Evolutionary conservation across 345 rosid species (phyloP).

Genomic region (Rhodamnia argentea): DNA sequence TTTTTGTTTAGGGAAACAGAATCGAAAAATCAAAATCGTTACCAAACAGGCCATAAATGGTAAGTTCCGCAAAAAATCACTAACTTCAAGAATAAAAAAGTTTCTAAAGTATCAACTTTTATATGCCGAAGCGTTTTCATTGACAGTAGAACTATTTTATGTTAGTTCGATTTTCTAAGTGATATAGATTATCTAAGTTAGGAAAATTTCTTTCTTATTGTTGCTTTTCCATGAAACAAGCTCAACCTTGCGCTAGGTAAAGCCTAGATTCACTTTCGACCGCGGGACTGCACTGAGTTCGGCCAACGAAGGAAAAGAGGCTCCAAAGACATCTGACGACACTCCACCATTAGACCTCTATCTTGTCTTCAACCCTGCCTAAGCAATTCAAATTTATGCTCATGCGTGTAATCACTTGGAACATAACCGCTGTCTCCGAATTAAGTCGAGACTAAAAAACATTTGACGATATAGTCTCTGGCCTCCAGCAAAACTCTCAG

Average conservation of each 20-base stretch:
- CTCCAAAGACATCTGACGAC: neutral
- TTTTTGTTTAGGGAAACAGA: no score
- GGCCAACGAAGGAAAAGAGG: no score
- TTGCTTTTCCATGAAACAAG: neutral
- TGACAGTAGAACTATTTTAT: neutral
- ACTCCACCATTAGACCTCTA: neutral
- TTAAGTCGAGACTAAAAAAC: neutral
- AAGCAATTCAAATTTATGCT: neutral
- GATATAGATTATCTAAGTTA: neutral
- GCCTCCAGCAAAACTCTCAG: neutral
- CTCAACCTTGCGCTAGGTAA: neutral
- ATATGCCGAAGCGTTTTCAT: neutral
- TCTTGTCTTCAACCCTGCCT: neutral
- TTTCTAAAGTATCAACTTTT: no score
- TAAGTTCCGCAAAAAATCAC: neutral
- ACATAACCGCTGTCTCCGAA: neutral
- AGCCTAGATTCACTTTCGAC: no score
- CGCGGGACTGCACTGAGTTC: no score
- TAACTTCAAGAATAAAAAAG: neutral
- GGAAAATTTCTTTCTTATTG: neutral
- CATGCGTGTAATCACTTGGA: neutral
- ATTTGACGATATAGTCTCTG: neutral
- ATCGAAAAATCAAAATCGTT: no score
- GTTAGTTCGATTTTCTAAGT: neutral
- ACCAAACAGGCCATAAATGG: no score